Evolutionary conservation across 306 rosid genomes (phyloP).

Genomic region (Benincasa hispida): DNA sequence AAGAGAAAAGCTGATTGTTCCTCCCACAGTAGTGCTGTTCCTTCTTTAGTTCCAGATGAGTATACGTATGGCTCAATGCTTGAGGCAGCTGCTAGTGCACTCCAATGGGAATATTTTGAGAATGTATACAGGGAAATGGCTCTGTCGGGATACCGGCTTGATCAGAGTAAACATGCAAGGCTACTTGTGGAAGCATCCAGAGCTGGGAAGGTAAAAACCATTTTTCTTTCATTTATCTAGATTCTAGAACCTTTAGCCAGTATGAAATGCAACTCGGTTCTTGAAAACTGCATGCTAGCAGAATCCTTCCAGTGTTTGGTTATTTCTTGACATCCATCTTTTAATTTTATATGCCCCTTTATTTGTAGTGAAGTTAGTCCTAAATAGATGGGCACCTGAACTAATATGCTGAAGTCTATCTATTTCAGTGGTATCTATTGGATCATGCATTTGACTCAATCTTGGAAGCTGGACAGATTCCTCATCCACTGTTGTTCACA

Average conservation of each 20-base stretch:
- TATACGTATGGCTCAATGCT: constrained; percentile 63
- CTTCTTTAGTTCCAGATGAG: constrained; percentile 35
- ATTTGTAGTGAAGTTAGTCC: not conserved
- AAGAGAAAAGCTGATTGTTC: constrained; percentile 30
- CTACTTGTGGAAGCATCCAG: constrained; percentile 67
- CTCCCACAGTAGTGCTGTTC: constrained; percentile 12
- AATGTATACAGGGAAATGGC: constrained; percentile 75
- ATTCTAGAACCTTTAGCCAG: not conserved
- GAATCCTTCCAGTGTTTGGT: not conserved
- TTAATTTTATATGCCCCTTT: not conserved
- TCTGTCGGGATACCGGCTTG: constrained; percentile 50
- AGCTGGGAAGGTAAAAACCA: constrained; percentile 63
- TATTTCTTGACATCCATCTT: not conserved
- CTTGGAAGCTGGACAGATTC: constrained; percentile 76
- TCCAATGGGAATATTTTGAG: constrained; percentile 97
- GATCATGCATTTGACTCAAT: constrained; percentile 75
- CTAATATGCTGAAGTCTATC: not conserved
- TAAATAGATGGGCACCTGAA: not conserved
- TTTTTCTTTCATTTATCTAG: not conserved
- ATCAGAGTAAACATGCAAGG: constrained; percentile 45
- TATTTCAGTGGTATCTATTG: constrained; percentile 56
- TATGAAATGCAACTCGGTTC: not conserved
- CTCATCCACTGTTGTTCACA: constrained; percentile 35
- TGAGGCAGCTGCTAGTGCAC: constrained; percentile 67
- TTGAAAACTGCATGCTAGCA: not conserved